Base-by-base conservation (phyloP, 1,139 yeast species). In the Pichia sp. region DNA sequence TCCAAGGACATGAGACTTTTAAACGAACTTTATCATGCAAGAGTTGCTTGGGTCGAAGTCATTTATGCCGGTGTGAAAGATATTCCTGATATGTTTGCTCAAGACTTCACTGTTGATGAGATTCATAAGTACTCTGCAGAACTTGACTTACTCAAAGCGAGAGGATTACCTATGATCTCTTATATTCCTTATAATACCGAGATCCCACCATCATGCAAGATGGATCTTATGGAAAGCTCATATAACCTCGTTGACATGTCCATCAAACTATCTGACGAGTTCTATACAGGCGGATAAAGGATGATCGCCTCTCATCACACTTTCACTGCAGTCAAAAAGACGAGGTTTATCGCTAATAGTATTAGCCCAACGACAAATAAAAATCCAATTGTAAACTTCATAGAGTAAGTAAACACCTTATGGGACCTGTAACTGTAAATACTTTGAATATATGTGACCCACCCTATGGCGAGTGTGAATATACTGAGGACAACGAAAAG, bases 371-470 rank as follows among this genome's bases (percentile, higher is more conserved):
- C 60, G 0, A 62, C 40, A 1, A 64, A 53, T 40, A 75, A 51
- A 29, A 67, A 61, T 2, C 62, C 46, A 24, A 66, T 59, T 2
- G 74, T 66, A 16, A 63, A 42, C n/a, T 55, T 37, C 39, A 64
- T 63, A 39, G 65, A 64, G 42, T 61, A 59, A 3, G 69, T 70
- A 26, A 58, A 55, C 16, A 73, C 69, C 41, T 62, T 63, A 32
- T 63, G 66, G 27, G 56, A 48, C 10, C 72, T 66, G 48, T 71
- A 73, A 34, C 71, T 55, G 32, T 62, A 46, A n/a, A 73, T 62
- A 2, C 76, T 68, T 13, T 62, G 54, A 37, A 64, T 61, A 46
- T 76, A 76, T 48, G 70, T 69, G 24, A 62, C 47, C 0, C 63
- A 64, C 15, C 74, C 67, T 3, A 72, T 41, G 0, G 62, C 37